Conservation (phyloP, 2,329 filamentous ascomycete genomes). For the Thermothelomyces thermophilus region DNA sequence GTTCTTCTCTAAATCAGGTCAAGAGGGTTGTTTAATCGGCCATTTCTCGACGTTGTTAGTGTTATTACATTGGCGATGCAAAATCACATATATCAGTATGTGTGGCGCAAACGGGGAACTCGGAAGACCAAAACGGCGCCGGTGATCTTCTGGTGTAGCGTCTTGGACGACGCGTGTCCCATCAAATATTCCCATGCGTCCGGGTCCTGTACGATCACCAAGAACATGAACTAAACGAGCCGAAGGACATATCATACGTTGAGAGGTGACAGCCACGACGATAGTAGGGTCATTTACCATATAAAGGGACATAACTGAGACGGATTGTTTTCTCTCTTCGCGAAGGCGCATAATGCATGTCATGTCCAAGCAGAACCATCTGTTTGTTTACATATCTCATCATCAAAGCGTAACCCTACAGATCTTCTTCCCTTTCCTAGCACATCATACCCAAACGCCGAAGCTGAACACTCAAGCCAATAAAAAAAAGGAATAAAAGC, state of each 20-base stretch:
- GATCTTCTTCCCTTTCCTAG: not conserved
- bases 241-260: not conserved
- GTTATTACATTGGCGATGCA: conserved; percentile 8
- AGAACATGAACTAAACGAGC: conserved; percentile 1
- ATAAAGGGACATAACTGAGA: not conserved
- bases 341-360: not conserved
- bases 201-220: not conserved
- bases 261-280: not conserved
- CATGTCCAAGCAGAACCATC: not conserved
- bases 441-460: conserved; percentile 1
- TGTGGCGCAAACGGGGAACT: conserved; percentile 10
- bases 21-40: conserved; percentile 26
- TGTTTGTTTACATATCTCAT: not conserved
- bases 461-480: not conserved
- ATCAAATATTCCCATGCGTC: conserved; percentile 1
- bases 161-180: conserved; percentile 17
- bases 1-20: conserved; percentile 15
- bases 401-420: not conserved
- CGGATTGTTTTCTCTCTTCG: no score
- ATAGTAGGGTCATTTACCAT: conserved; percentile 8
- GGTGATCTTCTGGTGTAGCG: conserved; percentile 10
- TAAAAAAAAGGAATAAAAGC: not conserved
- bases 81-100: conserved; percentile 2
- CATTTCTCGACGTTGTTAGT: conserved; percentile 2
- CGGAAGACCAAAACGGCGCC: conserved; percentile 10